phyloP scores from a whole-genome alignment of 495 filamentous ascomycete species.

The Lophiostoma macrostomum region DNA sequence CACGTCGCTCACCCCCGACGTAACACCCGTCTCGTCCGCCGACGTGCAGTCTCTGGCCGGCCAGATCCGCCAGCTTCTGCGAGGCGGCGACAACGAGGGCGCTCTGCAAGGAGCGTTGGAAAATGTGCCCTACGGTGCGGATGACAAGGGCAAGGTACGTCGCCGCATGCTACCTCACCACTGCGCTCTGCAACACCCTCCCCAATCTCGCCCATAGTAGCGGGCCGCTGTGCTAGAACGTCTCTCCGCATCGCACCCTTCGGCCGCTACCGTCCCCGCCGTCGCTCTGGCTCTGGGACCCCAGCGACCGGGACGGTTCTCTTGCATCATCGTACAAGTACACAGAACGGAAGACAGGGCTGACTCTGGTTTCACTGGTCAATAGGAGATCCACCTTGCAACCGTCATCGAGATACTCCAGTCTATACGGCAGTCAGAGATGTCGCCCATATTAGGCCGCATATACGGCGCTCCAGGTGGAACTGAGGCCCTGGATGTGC shows the following conservation, averaged over 20 bases:
- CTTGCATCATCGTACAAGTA: conserved; percentile 15
- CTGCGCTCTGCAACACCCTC: neutral
- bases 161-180: conserved; percentile 6
- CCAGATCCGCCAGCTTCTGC: conserved; percentile 80
- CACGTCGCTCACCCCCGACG: conserved; percentile 70
- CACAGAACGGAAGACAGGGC: conserved; percentile 20
- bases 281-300: conserved; percentile 9
- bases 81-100: conserved; percentile 80
- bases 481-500: conserved; percentile 65
- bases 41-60: conserved; percentile 69
- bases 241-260: conserved; percentile 22
- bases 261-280: conserved; percentile 1
- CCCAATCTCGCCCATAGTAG: conserved; percentile 2
- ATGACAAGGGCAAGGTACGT: conserved; percentile 67
- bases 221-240: conserved; percentile 13
- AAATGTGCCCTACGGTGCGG: conserved; percentile 67
- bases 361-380: conserved; percentile 17
- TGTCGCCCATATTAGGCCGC: conserved; percentile 75
- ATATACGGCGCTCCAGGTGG: conserved; percentile 71
- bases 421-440: conserved; percentile 84
- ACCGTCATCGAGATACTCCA: conserved; percentile 85
- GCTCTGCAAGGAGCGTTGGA: conserved; percentile 77
- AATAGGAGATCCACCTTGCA: conserved; percentile 70
- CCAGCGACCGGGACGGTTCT: conserved; percentile 14
- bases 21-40: conserved; percentile 61